Evolutionary conservation across 768 basidiomycete genomes (phyloP), one percentile per base, ranked within the genome.

Genomic region (Mycena vitilis): DNA sequence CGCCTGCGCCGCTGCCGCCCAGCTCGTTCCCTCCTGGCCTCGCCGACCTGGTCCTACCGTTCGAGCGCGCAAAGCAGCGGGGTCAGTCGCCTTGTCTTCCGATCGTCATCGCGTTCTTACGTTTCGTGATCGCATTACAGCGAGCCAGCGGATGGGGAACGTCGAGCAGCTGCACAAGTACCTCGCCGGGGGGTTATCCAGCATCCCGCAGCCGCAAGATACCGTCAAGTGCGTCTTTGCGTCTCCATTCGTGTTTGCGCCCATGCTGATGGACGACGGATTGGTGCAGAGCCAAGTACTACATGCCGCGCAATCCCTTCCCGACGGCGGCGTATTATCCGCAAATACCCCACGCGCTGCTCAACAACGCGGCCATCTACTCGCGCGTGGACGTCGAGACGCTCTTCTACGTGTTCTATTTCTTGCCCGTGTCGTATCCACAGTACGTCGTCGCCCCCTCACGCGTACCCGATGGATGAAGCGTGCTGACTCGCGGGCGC

Each of bases 321-420:
- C 89, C 86, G 75, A 95, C 96, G 13, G 91, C 97, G 22, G 80
- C 89, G 11, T 98, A 97, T 79, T 99, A 99, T 79, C 96, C 97
- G 37, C 97, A 99, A 79, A 79, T 88, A 60, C 95, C 95, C 22
- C 89, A 91, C 70, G 86, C 91, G 13, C 83, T 93, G 48, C 82
- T 99, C 60, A 94, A 88, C 74, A 92, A 95, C 60, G 88, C 95
- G 40, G 88, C 86, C 6, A 87, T 98, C 53, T 98, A 96, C 77
- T 85, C 92, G 34, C 93, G 96, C 77, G 87, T 99, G 66, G 98
- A 99, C 71, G 91, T 97, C 53, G 98, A 99, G 82, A 98, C 97
- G 23, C 84, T 99, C 12, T 99, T 99, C 81, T 99, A 95, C 81
- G 93, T 99, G 73, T 99, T 99, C 81, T 99, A 99, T 83, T 99